Evolutionary conservation across 306 rosid genomes (phyloP), one percentile per base, ranked within the genome.

Genomic region (Cicer judaicum): DNA sequence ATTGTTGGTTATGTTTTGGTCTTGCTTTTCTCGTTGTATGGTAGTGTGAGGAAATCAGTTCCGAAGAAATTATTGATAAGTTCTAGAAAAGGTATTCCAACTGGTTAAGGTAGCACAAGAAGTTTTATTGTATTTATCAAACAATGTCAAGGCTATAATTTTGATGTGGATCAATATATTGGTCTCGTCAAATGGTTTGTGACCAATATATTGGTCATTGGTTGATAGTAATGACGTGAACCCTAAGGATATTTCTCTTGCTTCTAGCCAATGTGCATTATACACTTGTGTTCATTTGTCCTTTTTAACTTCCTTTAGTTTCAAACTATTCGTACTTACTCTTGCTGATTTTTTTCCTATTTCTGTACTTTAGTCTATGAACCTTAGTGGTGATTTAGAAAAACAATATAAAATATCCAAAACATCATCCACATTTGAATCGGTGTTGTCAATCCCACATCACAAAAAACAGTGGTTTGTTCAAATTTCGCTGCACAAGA

Each of bases 191-290:
- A 61, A 73, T 73, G 48, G 56, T 46, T 52, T 34, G 8, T 47
- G 52, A 24, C 3, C 34, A 24, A 24, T 24, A 0, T 24, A 24
- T 24, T 24, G 34, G 34, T 24, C 34, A 44, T 15, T 78, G 11
- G 46, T 60, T 52, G 9, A 59, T 36, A 18, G 10, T 54, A 52
- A 19, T 68, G 50, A 46, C n/a, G 43, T 46, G 38, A 57, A 72
- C 65, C 69, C 34, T 16, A 74, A 68, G 77, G 65, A 40, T 12
- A 40, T 13, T 71, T 43, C 75, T 64, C 36, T 29, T 29, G 36
- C 36, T 29, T 29, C 36, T 29, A 3, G 36, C 5, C 36, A 29
- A 3, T 29, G 36, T 29, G 5, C 36, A 29, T 29, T 29, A 56
- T 8, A 24, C 44, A 50, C 61, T 34, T 59, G 2, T 36, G 42